Conservation (phyloP, 192 early-diverging fungal species). For the Mortierella hygrophila region DNA sequence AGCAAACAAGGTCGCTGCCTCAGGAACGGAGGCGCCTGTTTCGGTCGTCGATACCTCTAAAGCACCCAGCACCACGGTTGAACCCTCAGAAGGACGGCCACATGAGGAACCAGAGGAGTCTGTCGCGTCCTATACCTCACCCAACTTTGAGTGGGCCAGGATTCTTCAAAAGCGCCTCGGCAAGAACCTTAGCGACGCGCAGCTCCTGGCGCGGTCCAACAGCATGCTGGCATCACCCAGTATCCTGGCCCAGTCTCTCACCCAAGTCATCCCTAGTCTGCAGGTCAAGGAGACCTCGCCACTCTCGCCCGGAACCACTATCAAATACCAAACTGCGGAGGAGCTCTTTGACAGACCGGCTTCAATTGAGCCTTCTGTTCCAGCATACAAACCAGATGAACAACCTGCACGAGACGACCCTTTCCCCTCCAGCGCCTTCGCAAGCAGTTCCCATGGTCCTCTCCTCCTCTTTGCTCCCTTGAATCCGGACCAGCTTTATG, state of each 20-base stretch:
- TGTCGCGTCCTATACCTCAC: slow-evolving; percentile 42
- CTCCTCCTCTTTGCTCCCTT: slow-evolving; percentile 47
- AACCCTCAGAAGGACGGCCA: neutral
- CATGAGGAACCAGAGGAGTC: slow-evolving; percentile 14
- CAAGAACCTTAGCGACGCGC: slow-evolving; percentile 46
- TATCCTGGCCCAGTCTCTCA: slow-evolving; percentile 47
- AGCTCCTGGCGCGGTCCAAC: slow-evolving; percentile 43
- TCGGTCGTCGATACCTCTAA: neutral
- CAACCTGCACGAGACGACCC: slow-evolving; percentile 19
- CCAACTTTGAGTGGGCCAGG: slow-evolving; percentile 47
- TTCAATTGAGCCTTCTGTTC: slow-evolving; percentile 25
- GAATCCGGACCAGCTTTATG: slow-evolving; percentile 41
- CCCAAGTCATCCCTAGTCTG: slow-evolving; percentile 47
- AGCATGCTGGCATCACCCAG: slow-evolving; percentile 55
- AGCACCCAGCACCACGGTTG: neutral
- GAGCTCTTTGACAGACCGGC: slow-evolving; percentile 54
- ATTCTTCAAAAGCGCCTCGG: slow-evolving; percentile 41
- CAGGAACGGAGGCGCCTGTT: neutral
- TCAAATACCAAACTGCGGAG: slow-evolving; percentile 46
- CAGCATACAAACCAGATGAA: slow-evolving; percentile 27
- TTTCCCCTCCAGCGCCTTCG: slow-evolving; percentile 36
- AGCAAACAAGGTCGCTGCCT: neutral
- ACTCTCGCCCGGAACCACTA: slow-evolving; percentile 22
- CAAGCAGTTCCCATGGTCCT: slow-evolving; percentile 10
- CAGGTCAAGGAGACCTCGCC: slow-evolving; percentile 44